Base-by-base conservation (phyloP, 495 filamentous ascomycete genomes). In the Neurospora cerealis region DNA sequence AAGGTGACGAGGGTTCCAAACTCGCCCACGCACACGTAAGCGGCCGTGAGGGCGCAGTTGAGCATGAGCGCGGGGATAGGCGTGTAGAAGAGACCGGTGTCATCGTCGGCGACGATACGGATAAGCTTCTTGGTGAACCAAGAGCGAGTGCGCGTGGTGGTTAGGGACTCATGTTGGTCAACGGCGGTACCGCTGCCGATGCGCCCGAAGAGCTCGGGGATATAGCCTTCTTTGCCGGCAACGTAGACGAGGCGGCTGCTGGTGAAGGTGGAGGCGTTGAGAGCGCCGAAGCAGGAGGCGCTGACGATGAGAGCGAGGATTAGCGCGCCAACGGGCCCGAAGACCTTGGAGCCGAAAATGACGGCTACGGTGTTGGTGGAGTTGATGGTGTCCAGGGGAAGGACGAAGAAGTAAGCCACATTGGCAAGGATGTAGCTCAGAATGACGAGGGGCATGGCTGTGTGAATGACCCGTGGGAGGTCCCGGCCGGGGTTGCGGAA, bases 181-280 rank as follows among this genome's bases (percentile, higher is more conserved):
- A 80, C 75, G 11, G 83, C 80, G 24, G 82, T 84, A n/a, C 87
- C 83, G 71, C 96, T 83, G 34, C 96, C 96, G 44, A 98, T 90
- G 70, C 88, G 91, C 39, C 93, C 93, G 75, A 98, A 94, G 17
- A 98, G 73, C 3, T 88, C 83, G 1, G 96, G 96, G 39, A 99
- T 88, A 78, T 97, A 98, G 70, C 96, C 95, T 83, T 98, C 96
- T 78, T 97, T 97, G 15, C 94, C 95, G 24, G 96, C 96, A 28
- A 90, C 93, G 82, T 99, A 98, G 78, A 98, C 91, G 21, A 99
- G 89, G 8, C 96, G 92, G 74, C 93, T 93, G 75, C 89, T 92
- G 69, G 96, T 99, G 81, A 99, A 98, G 48, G 93, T 93, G n/a
- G 93, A 91, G 70, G 93, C 94, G 82, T 99, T 99, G 21, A 98